Evolutionary conservation across 2,329 filamentous ascomycete species (phyloP).

Genomic region (Triangularia verruculosa): DNA sequence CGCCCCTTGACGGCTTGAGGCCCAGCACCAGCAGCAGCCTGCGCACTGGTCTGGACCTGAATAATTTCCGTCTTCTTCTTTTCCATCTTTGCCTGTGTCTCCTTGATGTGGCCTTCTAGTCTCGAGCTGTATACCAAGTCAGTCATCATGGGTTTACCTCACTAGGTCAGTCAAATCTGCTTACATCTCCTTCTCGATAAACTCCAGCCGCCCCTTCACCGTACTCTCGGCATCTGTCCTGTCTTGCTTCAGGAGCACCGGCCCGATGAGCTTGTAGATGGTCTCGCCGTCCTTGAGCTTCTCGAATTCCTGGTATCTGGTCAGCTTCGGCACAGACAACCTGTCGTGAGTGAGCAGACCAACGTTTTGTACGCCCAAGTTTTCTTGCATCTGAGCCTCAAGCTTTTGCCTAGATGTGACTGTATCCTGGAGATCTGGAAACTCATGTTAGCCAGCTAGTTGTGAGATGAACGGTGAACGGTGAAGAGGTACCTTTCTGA

Average conservation of each 20-base stretch:
- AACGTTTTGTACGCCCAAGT: slow-evolving; percentile 80
- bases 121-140: slow-evolving; percentile 27
- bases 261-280: slow-evolving; percentile 95
- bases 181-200: slow-evolving; percentile 91
- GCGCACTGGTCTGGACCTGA: slow-evolving; percentile 50
- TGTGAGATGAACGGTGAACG: background rate
- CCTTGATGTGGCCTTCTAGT: slow-evolving; percentile 52
- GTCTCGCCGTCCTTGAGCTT: slow-evolving; percentile 75
- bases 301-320: slow-evolving; percentile 68
- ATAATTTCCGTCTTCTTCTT: slow-evolving; percentile 60
- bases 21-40: slow-evolving; percentile 38
- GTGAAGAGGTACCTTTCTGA: slow-evolving; percentile 63
- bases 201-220: slow-evolving; percentile 86
- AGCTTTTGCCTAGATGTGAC: slow-evolving; percentile 84
- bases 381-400: slow-evolving; percentile 92
- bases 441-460: background rate
- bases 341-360: slow-evolving; percentile 12
- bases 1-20: slow-evolving; percentile 26
- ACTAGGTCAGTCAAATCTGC: too few relatives aligned
- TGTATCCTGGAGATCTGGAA: slow-evolving; percentile 70
- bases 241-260: slow-evolving; percentile 91
- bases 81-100: slow-evolving; percentile 54
- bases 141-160: slow-evolving; percentile 4
- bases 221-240: slow-evolving; percentile 85
- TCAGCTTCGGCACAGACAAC: background rate